Percentiles rank a stretch among this genome's conserved stretches.
These are phyloP conservation scores for Vaccinium vitisidaea DNA, from an alignment of 148 eudicot species.

Conservation along the genomic window DNA sequence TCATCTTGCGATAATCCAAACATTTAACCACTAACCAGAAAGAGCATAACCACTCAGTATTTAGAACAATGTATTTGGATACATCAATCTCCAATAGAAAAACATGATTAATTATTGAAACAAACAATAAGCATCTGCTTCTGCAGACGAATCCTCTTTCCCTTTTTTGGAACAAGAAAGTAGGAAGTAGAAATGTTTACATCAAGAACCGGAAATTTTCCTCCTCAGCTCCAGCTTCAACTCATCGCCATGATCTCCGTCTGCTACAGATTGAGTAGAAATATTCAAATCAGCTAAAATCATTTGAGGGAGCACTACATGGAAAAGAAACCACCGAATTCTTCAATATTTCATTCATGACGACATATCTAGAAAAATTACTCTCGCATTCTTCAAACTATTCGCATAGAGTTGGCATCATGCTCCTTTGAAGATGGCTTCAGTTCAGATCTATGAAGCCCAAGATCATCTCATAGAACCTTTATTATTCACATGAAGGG, in stretches of 20 bases:
- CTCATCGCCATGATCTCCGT: slow-evolving; percentile 35
- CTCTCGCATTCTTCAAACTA: slow-evolving; percentile 20
- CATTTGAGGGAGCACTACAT: slow-evolving; percentile 34
- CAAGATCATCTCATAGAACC: slow-evolving; percentile 1
- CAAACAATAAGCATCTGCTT: neutral
- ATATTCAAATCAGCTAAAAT: slow-evolving; percentile 33
- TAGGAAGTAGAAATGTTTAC: neutral
- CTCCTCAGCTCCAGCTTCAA: slow-evolving; percentile 56
- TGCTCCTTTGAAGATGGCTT: neutral
- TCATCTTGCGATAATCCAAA: neutral
- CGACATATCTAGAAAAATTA: slow-evolving; percentile 8
- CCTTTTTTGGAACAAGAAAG: neutral
- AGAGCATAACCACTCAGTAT: neutral
- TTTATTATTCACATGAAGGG: slow-evolving; percentile 9
- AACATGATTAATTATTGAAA: neutral
- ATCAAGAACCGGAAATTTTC: slow-evolving; percentile 36
- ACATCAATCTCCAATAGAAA: neutral
- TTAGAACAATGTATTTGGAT: neutral
- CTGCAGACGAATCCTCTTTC: neutral
- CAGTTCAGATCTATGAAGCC: slow-evolving; percentile 12
- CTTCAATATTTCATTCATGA: slow-evolving; percentile 25
- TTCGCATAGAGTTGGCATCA: neutral
- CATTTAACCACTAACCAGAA: neutral
- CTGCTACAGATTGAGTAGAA: slow-evolving; percentile 20
- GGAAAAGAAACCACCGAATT: slow-evolving; percentile 21